A percentile compares a stretch with the other conserved stretches of the same genome.
Evolutionary conservation across 164 flowering plant genomes (phyloP).

Genomic region (Tetracentron sinense): DNA sequence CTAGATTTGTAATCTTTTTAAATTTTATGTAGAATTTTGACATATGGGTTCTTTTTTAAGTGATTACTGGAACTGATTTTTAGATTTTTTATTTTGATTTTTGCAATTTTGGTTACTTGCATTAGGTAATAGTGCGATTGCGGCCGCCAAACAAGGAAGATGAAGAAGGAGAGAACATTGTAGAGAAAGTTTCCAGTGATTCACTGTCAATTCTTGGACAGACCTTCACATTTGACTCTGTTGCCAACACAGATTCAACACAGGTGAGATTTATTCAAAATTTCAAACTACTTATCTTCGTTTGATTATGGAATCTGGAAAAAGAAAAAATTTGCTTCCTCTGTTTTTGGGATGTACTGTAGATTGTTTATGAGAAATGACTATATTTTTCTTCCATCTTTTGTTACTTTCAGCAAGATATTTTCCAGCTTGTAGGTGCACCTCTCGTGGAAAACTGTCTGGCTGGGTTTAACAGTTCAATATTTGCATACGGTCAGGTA

Average conservation of each 20-base stretch:
- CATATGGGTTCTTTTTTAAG: background rate
- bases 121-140: constrained; percentile 78
- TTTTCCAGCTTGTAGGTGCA: constrained; percentile 80
- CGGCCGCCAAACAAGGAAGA: constrained; percentile 65
- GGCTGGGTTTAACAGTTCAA: constrained; percentile 94
- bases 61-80: background rate
- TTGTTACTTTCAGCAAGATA: too few species aligned
- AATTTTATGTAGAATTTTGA: background rate
- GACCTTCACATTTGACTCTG: constrained; percentile 79
- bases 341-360: too few species aligned
- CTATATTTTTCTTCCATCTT: too few species aligned
- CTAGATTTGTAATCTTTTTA: too few species aligned
- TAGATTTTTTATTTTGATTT: too few species aligned
- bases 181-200: constrained; percentile 55
- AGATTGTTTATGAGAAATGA: too few species aligned
- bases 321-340: too few species aligned
- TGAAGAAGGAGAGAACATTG: constrained; percentile 64
- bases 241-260: constrained; percentile 65
- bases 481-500: constrained; percentile 99
- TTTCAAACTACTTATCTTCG: background rate
- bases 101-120: background rate
- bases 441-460: constrained; percentile 92
- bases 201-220: constrained; percentile 73
- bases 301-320: background rate
- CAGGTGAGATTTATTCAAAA: constrained; percentile 57